phyloP scores from a whole-genome alignment of 2,329 filamentous ascomycete species.

The Diaporthe vexans region DNA sequence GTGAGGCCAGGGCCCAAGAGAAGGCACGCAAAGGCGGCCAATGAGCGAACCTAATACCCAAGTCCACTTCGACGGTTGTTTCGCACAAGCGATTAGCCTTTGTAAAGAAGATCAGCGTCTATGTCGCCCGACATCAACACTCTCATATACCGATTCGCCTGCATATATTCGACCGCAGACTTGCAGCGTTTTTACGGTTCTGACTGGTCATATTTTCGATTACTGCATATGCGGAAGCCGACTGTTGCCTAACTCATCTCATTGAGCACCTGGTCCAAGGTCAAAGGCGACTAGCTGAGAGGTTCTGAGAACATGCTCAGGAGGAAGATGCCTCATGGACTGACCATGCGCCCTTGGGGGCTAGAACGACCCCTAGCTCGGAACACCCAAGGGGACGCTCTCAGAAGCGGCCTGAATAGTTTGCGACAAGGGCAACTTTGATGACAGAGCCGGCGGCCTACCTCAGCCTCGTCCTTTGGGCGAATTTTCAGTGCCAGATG shows the following conservation, averaged over 20 bases:
- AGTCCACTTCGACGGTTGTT: constrained; percentile 24
- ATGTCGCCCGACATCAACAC: constrained; percentile 28
- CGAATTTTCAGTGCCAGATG: neutral
- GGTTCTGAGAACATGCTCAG: constrained; percentile 22
- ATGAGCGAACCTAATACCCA: constrained; percentile 37
- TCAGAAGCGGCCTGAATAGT: neutral
- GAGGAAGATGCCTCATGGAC: neutral
- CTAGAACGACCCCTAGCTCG: neutral
- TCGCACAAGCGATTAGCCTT: constrained; percentile 28
- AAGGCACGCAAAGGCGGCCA: constrained; percentile 77
- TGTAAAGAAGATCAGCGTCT: constrained; percentile 38
- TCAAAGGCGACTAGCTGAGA: constrained; percentile 3
- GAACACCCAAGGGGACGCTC: neutral
- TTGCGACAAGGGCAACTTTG: neutral
- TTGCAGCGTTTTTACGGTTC: constrained; percentile 23
- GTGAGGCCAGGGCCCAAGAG: constrained; percentile 88
- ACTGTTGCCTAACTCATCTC: neutral
- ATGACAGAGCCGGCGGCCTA: neutral
- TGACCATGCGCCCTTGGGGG: neutral
- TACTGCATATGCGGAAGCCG: constrained; percentile 23
- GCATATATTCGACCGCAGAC: constrained; percentile 39
- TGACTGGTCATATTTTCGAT: constrained; percentile 26
- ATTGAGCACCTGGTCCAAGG: neutral
- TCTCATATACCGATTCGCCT: constrained; percentile 38
- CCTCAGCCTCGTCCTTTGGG: neutral